These are phyloP conservation scores for Pleurozium schreberi DNA, from an alignment of 225 moss, liverwort and hornwort genomes.

Conservation along the genomic window DNA sequence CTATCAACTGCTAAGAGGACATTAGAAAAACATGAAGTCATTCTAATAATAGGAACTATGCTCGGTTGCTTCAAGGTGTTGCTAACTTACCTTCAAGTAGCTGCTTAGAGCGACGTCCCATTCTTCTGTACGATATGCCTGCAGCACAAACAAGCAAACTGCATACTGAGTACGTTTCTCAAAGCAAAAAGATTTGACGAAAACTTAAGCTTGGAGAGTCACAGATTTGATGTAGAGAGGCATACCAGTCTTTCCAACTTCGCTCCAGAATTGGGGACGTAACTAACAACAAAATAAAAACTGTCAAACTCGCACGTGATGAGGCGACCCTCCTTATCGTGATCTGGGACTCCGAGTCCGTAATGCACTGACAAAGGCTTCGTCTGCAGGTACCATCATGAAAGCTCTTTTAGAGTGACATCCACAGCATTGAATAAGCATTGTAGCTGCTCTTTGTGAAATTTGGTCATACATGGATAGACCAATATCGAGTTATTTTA, in stretches of 20 bases:
- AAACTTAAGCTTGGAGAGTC: background rate
- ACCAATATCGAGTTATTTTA: background rate
- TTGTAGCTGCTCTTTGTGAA: background rate
- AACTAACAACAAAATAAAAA: constrained; percentile 65
- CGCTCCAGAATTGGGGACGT: constrained; percentile 85
- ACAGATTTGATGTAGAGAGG: background rate
- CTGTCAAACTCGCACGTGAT: constrained; percentile 76
- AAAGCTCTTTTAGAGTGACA: background rate
- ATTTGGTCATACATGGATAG: background rate
- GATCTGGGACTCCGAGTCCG: constrained; percentile 66
- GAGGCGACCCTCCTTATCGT: constrained; percentile 72
- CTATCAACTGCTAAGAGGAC: background rate
- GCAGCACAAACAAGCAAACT: constrained; percentile 3
- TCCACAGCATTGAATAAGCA: background rate
- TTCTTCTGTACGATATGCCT: constrained; percentile 74
- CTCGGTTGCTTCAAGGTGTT: background rate
- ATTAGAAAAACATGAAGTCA: background rate
- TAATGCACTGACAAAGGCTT: constrained; percentile 70
- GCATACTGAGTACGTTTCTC: background rate
- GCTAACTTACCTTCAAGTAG: constrained; percentile 47
- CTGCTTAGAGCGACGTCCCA: constrained; percentile 76
- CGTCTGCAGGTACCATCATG: constrained; percentile 24
- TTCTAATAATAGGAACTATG: background rate
- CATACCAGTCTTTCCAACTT: constrained; percentile 68
- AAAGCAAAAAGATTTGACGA: background rate